phyloP scores from a whole-genome alignment of 1,284 basidiomycete genomes.

The Ganoderma sinense region DNA sequence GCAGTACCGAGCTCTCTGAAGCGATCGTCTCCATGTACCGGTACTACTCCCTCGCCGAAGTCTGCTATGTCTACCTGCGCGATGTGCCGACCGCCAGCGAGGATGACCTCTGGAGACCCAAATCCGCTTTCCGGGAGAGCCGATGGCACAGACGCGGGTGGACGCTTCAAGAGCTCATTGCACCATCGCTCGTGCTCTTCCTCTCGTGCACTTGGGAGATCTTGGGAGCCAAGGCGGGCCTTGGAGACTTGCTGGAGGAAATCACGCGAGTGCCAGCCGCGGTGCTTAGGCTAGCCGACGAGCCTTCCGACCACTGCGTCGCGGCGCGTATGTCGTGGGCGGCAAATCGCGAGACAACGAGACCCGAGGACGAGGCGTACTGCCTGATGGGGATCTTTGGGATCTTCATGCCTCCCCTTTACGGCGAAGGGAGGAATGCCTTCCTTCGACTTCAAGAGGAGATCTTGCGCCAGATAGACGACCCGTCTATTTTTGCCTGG shows the following conservation, averaged over 20 bases:
- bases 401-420: constrained; percentile 1
- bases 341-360: neutral
- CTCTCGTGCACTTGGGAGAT: neutral
- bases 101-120: neutral
- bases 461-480: neutral
- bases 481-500: neutral
- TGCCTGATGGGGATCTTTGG: constrained; percentile 5
- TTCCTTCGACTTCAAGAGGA: neutral
- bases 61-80: neutral
- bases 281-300: neutral
- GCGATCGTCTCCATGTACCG: neutral
- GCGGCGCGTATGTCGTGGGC: constrained; percentile 3
- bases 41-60: neutral
- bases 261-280: neutral
- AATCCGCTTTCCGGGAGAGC: neutral
- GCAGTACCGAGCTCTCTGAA: constrained; percentile 3
- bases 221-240: neutral
- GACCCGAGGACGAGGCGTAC: constrained; percentile 5
- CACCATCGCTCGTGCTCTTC: neutral
- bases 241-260: neutral
- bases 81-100: neutral
- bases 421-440: neutral
- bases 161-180: constrained; percentile 7
- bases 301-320: neutral
- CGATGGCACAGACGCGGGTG: neutral